A percentile compares a stretch with the other conserved stretches of the same genome.
Evolutionary conservation across 306 rosid genomes (phyloP).

Genomic region (Dicorynia guianensis): DNA sequence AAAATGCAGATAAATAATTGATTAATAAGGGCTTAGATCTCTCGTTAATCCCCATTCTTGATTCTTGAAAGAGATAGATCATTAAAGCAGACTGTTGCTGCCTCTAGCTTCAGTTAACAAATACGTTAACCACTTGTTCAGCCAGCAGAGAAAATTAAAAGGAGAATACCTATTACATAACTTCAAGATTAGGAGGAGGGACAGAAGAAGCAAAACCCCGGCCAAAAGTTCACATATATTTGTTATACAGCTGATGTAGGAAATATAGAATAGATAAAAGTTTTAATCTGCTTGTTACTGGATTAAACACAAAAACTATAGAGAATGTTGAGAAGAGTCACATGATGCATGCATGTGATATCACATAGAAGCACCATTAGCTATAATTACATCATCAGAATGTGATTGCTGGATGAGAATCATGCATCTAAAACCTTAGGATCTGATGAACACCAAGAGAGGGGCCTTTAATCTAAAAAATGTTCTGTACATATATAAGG

Average conservation of each 20-base stretch:
- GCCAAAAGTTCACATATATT: conserved; percentile 9
- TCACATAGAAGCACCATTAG: neutral
- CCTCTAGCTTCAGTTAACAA: conserved; percentile 29
- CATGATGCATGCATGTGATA: neutral
- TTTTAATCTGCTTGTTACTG: neutral
- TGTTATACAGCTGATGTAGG: conserved; percentile 19
- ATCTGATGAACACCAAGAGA: neutral
- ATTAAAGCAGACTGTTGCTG: conserved; percentile 16
- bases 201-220: conserved; percentile 21
- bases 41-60: neutral
- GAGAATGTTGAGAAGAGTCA: conserved; percentile 6
- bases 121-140: conserved; percentile 1
- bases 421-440: conserved; percentile 6
- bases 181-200: conserved; percentile 8
- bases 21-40: neutral
- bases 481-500: neutral
- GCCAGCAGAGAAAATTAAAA: conserved; percentile 12
- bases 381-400: too few species aligned
- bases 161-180: conserved; percentile 13
- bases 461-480: neutral
- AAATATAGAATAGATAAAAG: conserved; percentile 12
- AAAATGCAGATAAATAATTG: conserved; percentile 21
- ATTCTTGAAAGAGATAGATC: conserved; percentile 16
- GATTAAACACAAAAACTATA: neutral
- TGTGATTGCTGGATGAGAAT: conserved; percentile 6